Percentiles rank a stretch among this genome's conserved stretches.
Evolutionary conservation across 345 rosid genomes (phyloP).

Genomic region (Aquilaria sinensis): DNA sequence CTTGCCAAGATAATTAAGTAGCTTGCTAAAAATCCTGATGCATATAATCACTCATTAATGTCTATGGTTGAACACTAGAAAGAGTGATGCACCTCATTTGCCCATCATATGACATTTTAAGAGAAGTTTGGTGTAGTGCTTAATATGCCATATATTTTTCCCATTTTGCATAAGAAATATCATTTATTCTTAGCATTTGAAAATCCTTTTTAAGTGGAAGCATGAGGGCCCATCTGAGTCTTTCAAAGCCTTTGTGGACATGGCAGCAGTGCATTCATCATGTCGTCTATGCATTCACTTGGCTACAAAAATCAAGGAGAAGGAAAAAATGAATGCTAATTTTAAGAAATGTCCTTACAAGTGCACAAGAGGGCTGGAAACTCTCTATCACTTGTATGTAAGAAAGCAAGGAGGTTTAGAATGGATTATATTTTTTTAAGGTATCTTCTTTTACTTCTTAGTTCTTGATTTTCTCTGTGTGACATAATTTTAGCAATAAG

Average conservation of each 20-base stretch:
- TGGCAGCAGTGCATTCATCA: slow-evolving; percentile 97
- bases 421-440: slow-evolving; percentile 85
- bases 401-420: slow-evolving; percentile 86
- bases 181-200: slow-evolving; percentile 10
- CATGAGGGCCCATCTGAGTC: slow-evolving; percentile 90
- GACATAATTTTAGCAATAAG: neutral
- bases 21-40: slow-evolving; percentile 62
- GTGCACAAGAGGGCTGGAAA: slow-evolving; percentile 63
- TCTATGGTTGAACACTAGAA: slow-evolving; percentile 4
- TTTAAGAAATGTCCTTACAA: slow-evolving; percentile 79
- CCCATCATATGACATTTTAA: neutral
- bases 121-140: neutral
- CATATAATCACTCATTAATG: slow-evolving; percentile 76
- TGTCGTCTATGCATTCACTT: slow-evolving; percentile 91
- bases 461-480: neutral
- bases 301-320: slow-evolving; percentile 60
- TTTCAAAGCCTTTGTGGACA: slow-evolving; percentile 94
- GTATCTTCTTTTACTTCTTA: slow-evolving; percentile 21
- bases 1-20: slow-evolving; percentile 71
- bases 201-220: slow-evolving; percentile 63
- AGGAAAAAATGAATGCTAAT: slow-evolving; percentile 52
- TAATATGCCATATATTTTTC: neutral
- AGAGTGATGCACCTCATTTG: neutral
- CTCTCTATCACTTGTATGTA: slow-evolving; percentile 65
- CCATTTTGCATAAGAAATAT: neutral